phyloP scores from a whole-genome alignment of 2,329 filamentous ascomycete genomes.

The Monilinia aucupariae region DNA sequence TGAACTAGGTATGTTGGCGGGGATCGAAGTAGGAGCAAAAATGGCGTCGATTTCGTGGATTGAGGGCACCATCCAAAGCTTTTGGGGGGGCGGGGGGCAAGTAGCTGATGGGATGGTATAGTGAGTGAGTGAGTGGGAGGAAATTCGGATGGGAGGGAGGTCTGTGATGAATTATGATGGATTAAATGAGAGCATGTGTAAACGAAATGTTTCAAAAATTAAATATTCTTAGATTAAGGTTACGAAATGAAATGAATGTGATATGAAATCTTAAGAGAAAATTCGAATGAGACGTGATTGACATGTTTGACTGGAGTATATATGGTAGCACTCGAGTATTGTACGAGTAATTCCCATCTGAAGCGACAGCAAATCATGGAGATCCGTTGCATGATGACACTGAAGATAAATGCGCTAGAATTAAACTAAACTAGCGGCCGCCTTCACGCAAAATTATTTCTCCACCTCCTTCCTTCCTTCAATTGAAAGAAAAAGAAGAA shows the following conservation, averaged over 20 bases:
- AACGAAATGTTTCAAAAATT: neutral
- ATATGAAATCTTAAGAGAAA: neutral
- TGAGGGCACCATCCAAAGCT: neutral
- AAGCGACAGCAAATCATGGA: too few species aligned
- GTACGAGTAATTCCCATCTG: too few species aligned
- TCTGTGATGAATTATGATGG: neutral
- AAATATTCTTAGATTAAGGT: neutral
- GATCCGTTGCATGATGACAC: too few species aligned
- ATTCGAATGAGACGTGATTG: neutral
- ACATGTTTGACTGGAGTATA: too few species aligned
- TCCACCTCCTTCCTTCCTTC: conserved; percentile 3
- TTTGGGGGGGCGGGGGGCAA: neutral
- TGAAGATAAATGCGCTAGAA: neutral
- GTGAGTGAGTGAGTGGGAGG: neutral
- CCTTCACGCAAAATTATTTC: neutral
- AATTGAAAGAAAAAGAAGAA: neutral
- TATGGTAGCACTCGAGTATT: too few species aligned
- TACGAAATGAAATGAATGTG: neutral
- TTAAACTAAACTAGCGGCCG: conserved; percentile 2
- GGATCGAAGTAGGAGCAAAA: neutral
- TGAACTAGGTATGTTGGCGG: neutral
- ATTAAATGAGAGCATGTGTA: neutral
- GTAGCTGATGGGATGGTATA: neutral
- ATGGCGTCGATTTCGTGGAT: neutral
- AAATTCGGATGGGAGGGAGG: neutral